Evolutionary conservation across 208 protist genomes (phyloP), one percentile per base, ranked within the genome.

Genomic region (Leishmania aethiopica): DNA sequence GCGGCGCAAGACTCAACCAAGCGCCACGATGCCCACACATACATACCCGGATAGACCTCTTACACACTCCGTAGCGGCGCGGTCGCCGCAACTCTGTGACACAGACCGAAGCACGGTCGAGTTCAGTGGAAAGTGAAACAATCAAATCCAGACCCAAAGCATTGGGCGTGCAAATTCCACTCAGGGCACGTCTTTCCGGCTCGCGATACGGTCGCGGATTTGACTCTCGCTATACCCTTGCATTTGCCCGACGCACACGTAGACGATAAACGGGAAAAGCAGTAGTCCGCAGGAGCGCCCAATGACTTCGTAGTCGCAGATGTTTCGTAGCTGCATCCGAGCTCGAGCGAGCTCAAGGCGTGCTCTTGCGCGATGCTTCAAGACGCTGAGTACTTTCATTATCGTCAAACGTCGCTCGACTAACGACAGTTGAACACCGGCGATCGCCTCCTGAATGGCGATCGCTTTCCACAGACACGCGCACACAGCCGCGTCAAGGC

Each of bases 211-310:
- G 53, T 90, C 78, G 32, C 77, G 74, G 53, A 96, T 90, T 32
- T 89, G 91, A 17, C 88, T 77, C 4, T 88, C 83, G 7, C 82
- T 78, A 78, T 96, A 96, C 62, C 75, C 79, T 25, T 91, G 84
- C 94, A 95, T 94, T 51, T 77, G 85, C 8, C 91, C 94, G 64
- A 84, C 77, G 76, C 90, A 95, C 10, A 94, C 45, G 75, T 92
- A 97, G 3, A 95, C 37, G 32, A 88, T 82, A 60, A 96, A 96
- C 0, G 93, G 93, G 78, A 96, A 91, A 15, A 96, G 28, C 69
- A 94, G 59, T 0, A 96, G 59, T 8, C 93, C 93, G 80, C 91
- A 94, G 64, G 92, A 93, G n/a, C 92, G 92, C 0, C 94, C 94
- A 79, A 97, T 90, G 8, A 94, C 73, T 47, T 97, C 92, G 73